Evolutionary conservation across 2,329 filamentous ascomycete species (phyloP).

Genomic region (Penicillium aurantiogriseum): DNA sequence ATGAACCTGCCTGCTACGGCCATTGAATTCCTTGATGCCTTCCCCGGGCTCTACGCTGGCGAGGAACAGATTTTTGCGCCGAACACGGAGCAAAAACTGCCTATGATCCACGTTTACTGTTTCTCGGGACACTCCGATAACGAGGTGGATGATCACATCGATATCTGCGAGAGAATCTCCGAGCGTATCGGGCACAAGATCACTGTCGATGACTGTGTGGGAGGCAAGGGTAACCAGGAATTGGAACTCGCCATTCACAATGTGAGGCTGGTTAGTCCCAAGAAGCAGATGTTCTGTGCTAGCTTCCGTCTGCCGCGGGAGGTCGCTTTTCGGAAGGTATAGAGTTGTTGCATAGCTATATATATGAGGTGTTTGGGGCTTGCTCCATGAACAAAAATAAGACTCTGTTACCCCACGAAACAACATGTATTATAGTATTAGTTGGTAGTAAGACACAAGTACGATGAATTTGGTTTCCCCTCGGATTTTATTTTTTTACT

Average conservation of each 20-base stretch:
- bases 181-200: conserved; percentile 60
- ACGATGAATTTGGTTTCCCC: not conserved
- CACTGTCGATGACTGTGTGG: conserved; percentile 51
- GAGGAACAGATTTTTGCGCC: conserved; percentile 65
- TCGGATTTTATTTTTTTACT: not conserved
- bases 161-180: conserved; percentile 67
- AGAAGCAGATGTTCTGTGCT: conserved; percentile 96
- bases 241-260: conserved; percentile 57
- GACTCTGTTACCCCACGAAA: conserved; percentile 18
- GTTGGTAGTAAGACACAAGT: not conserved
- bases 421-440: not conserved
- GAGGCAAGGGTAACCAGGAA: conserved; percentile 58
- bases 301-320: conserved; percentile 80
- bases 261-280: conserved; percentile 84
- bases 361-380: conserved; percentile 16
- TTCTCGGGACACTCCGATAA: conserved; percentile 82
- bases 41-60: conserved; percentile 77
- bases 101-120: conserved; percentile 90
- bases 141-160: conserved; percentile 57
- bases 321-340: conserved; percentile 66
- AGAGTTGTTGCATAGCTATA: conserved; percentile 15
- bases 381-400: conserved; percentile 8
- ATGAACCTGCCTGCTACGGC: conserved; percentile 96
- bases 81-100: conserved; percentile 60
- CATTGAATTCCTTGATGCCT: conserved; percentile 74